Conservation (phyloP, 306 rosid genomes). For the Pachyrhizus erosus region DNA sequence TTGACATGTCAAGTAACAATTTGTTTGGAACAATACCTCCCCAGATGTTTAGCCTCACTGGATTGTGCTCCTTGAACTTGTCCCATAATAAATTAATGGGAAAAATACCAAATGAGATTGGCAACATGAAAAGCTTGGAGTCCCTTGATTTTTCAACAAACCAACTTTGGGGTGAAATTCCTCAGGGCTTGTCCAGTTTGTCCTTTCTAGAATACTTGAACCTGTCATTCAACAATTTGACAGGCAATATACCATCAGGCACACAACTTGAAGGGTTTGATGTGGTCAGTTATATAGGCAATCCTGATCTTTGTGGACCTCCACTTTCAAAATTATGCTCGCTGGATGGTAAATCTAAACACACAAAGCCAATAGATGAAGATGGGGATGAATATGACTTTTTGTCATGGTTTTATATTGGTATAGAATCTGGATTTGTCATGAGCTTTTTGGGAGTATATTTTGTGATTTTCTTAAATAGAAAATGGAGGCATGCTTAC, state of each 20-base stretch:
- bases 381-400: background rate
- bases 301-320: conserved; percentile 33
- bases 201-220: conserved; percentile 39
- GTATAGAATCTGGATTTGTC: conserved; percentile 32
- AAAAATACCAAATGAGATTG: conserved; percentile 10
- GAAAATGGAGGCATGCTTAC: conserved; percentile 27
- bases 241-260: conserved; percentile 35
- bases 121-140: conserved; percentile 35
- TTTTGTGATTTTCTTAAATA: background rate
- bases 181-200: conserved; percentile 22
- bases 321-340: conserved; percentile 19
- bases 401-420: conserved; percentile 1
- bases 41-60: background rate
- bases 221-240: conserved; percentile 45
- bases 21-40: background rate
- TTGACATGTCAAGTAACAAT: conserved; percentile 26
- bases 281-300: conserved; percentile 21
- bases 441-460: background rate
- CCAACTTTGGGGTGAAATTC: conserved; percentile 42
- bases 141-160: conserved; percentile 48
- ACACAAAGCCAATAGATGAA: background rate
- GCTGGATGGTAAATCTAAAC: background rate
- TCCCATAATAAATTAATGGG: conserved; percentile 34
- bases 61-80: conserved; percentile 25
- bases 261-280: conserved; percentile 30